Base-by-base conservation (phyloP, 2,329 filamentous ascomycete species). In the Myriosclerotinia curreyana region DNA sequence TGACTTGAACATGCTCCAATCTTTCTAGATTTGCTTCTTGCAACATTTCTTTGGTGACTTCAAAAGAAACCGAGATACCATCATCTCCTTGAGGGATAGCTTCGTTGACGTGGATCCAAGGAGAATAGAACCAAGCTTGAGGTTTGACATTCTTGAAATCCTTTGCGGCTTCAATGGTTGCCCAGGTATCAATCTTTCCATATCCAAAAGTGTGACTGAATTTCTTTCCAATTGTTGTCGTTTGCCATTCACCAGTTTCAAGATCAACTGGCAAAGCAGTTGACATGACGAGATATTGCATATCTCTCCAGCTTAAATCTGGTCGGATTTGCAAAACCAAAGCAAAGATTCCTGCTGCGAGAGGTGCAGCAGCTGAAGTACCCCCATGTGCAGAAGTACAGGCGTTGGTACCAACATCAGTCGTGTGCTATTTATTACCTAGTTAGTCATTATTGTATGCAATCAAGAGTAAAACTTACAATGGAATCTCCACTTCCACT, bases 151-250 rank as follows among this genome's bases (percentile, higher is more conserved):
- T 83, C 69, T 91, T 81, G 88, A 92, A 98, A 0, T 82, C 86
- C 79, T 92, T 96, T 64, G 95, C 93, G 62, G 83, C 86, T 72
- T 97, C 88, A 20, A 99, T 91, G 59, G 96, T 85, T 20, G 85
- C 84, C 73, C 88, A 96, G 0, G 90, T 90, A 75, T 99, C 95
- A 48, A 98, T 85, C 78, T 97, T 98, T 74, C 95, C 95, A 73
- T 96, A 99, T 51, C 94, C 95, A 77, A 90, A 99, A 54, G 91
- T 92, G 75, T 99, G 95, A 74, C 92, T 97, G 79, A 90, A 99
- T 72, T 91, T 87, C 76, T 89, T 91, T 69, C 92, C 94, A 66
- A 91, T 87, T 4, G 84, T 81, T 0, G 92, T 96, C 53, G 84
- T 83, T 74, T 95, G 89, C 90, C 93, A 98, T 68, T 92, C 89